Percentiles rank a stretch among this genome's conserved stretches.
These are phyloP conservation scores for Chenopodium suecicum DNA, from an alignment of 148 eudicot genomes.

Conservation along the genomic window DNA sequence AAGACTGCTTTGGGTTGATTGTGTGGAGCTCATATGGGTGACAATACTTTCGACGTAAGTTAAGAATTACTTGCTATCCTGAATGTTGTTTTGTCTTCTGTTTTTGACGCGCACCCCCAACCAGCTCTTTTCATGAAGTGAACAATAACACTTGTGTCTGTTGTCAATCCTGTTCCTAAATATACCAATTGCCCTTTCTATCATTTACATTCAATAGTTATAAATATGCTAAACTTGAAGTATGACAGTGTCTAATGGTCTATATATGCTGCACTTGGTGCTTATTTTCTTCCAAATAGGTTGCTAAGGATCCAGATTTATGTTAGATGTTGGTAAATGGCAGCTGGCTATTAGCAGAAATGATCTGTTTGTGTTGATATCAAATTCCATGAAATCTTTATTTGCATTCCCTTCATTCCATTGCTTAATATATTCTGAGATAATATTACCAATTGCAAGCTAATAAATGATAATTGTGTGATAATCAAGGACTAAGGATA, in stretches of 20 bases:
- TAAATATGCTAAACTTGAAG: not conserved
- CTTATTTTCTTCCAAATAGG: not conserved
- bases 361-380: not conserved
- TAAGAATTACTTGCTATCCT: not conserved
- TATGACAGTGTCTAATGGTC: not conserved
- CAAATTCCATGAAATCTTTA: not conserved
- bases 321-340: not conserved
- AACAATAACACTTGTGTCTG: not conserved
- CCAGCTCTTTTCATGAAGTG: not conserved
- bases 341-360: not conserved
- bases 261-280: not conserved
- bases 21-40: slow-evolving; percentile 94
- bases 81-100: not conserved
- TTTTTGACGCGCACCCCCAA: not conserved
- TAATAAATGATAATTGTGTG: no score
- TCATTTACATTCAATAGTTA: not conserved
- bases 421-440: not conserved
- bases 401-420: not conserved
- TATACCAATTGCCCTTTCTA: not conserved
- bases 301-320: not conserved
- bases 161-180: not conserved
- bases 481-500: not conserved
- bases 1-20: slow-evolving; percentile 98
- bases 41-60: slow-evolving; percentile 96
- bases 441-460: not conserved